A percentile compares a stretch with the other conserved stretches of the same genome.
These are phyloP conservation scores for Cadophora sp. DNA, from an alignment of 2,329 filamentous ascomycete species.

Conservation along the genomic window DNA sequence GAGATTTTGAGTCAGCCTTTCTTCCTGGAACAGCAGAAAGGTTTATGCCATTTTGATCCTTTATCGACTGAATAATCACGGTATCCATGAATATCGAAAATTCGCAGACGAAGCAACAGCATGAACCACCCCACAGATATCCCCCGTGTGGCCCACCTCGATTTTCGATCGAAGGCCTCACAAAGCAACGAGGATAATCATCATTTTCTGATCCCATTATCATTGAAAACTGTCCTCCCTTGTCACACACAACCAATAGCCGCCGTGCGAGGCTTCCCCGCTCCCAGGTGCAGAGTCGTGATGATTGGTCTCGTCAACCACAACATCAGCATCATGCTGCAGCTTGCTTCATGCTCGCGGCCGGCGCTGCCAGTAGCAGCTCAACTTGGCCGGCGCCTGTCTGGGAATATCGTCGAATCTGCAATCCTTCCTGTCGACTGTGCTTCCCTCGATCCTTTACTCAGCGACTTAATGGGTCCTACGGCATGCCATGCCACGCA, in stretches of 20 bases:
- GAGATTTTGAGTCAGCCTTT: constrained; percentile 30
- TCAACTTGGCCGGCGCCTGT: constrained; percentile 18
- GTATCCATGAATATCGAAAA: background rate
- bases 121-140: constrained; percentile 7
- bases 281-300: constrained; percentile 25
- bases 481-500: constrained; percentile 26
- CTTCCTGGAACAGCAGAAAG: constrained; percentile 5
- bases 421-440: constrained; percentile 27
- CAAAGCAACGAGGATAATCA: constrained; percentile 26
- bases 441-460: constrained; percentile 16
- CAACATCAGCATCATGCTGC: constrained; percentile 36
- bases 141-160: background rate
- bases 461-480: constrained; percentile 12
- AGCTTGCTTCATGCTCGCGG: constrained; percentile 33
- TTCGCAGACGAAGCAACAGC: background rate
- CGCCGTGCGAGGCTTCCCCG: constrained; percentile 31
- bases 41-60: constrained; percentile 1
- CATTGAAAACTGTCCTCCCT: constrained; percentile 30
- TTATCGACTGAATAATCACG: background rate
- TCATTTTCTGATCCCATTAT: constrained; percentile 24
- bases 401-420: constrained; percentile 16
- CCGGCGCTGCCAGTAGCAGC: constrained; percentile 28
- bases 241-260: constrained; percentile 39
- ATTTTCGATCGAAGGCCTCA: constrained; percentile 14
- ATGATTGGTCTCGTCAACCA: constrained; percentile 36